Evolutionary conservation across 176 grass and related monocot species (phyloP), one percentile per base, ranked within the genome.

Genomic region (Lolium rigidum): DNA sequence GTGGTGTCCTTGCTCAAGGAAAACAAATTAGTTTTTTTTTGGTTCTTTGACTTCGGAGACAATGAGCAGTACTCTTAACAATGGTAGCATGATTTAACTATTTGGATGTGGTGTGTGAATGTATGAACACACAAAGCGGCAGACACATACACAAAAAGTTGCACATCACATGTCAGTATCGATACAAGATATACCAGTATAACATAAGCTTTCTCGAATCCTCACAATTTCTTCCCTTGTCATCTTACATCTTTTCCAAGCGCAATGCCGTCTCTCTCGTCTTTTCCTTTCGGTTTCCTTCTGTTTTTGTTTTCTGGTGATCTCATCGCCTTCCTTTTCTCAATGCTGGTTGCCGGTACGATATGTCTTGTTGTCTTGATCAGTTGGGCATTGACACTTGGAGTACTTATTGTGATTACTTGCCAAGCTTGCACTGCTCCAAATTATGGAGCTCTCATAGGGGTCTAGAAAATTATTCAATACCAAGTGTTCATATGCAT

Each of bases 211-310:
- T 77, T 71, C 52, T 84, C 17, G 21, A 84, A 62, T 84, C 50
- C 41, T 17, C 60, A 25, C 60, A 87, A 59, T 87, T 84, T 62
- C 69, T 77, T 84, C 26, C 0, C 15, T 87, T 91, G 76, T 84
- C 89, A 60, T 60, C 89, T 80, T 74, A 61, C 80, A 74, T 82
- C 43, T 81, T 87, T 84, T 91, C 81, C 69, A 54, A 61, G 89
- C 70, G 85, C 89, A 81, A 91, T 61, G 85, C 85, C 82, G 60
- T 84, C 89, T 56, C 69, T 74, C 81, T 84, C 69, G 81, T 88
- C 85, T 72, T 88, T 85, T 77, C 76, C 82, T 81, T 81, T 64
- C 72, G 28, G 72, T 86, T 85, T 81, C 77, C 17, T 86, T 85
- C 82, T 43, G 41, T 88, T 80, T 85, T 91, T 85, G 61, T 88